Conservation (phyloP, 345 rosid genomes). For the Camelina neglecta region DNA sequence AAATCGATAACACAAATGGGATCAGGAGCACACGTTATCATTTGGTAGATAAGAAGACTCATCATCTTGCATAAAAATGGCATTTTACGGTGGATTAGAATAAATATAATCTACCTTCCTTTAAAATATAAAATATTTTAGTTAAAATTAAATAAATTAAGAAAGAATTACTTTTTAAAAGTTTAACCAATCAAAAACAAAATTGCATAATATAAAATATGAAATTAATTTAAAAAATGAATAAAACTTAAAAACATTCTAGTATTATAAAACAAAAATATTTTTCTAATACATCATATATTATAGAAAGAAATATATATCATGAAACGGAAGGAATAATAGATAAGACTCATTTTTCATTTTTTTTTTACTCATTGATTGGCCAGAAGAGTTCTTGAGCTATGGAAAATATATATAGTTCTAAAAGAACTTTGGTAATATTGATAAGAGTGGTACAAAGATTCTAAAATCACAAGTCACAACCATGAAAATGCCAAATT, state of each 20-base stretch:
- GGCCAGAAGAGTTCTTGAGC: not conserved
- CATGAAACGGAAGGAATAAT: too few species aligned
- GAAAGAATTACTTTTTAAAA: too few species aligned
- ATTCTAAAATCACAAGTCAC: not conserved
- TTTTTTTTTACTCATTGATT: not conserved
- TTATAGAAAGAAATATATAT: too few species aligned
- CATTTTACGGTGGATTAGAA: not conserved
- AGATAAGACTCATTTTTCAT: not conserved
- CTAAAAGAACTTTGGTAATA: not conserved
- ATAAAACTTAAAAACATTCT: too few species aligned
- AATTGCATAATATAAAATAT: too few species aligned
- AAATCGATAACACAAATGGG: not conserved
- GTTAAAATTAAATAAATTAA: too few species aligned
- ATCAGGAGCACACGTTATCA: not conserved
- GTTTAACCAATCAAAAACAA: too few species aligned
- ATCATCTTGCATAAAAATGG: not conserved
- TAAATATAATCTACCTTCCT: not conserved
- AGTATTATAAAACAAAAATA: too few species aligned
- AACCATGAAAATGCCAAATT: constrained; percentile 1
- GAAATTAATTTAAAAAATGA: too few species aligned
- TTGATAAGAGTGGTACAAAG: not conserved
- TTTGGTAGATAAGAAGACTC: constrained; percentile 15
- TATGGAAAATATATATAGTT: not conserved
- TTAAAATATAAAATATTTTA: too few species aligned
- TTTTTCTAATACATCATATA: too few species aligned